These are phyloP conservation scores for Dactylonectria macrodidyma DNA, from an alignment of 2,329 filamentous ascomycete genomes.

Conservation along the genomic window DNA sequence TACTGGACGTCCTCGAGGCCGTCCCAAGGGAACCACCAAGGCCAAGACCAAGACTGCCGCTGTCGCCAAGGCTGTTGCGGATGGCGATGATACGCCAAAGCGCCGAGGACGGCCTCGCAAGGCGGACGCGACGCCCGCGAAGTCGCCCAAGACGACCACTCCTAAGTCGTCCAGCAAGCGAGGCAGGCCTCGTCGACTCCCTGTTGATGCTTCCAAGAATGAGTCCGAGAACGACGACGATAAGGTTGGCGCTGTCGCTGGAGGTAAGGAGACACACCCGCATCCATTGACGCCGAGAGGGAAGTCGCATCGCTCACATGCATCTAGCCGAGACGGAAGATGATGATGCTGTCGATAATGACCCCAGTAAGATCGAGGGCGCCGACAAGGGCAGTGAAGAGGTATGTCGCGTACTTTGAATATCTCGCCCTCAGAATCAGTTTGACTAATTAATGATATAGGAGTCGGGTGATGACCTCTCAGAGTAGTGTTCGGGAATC, in stretches of 20 bases:
- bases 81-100: constrained; percentile 38
- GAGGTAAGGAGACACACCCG: constrained; percentile 23
- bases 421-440: constrained; percentile 40
- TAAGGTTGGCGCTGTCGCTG: constrained; percentile 34
- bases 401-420: constrained; percentile 47
- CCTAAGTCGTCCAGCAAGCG: constrained; percentile 41
- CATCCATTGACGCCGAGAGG: constrained; percentile 18
- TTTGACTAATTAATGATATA: constrained; percentile 47
- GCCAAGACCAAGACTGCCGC: constrained; percentile 35
- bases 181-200: constrained; percentile 53
- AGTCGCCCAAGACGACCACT: constrained; percentile 34
- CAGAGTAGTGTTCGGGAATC: constrained; percentile 19
- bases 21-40: constrained; percentile 60
- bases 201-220: constrained; percentile 43
- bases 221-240: constrained; percentile 37
- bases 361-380: constrained; percentile 12
- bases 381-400: constrained; percentile 40
- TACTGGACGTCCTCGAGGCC: constrained; percentile 63
- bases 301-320: constrained; percentile 3
- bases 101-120: constrained; percentile 53
- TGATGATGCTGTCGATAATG: constrained; percentile 33
- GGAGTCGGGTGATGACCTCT: constrained; percentile 42
- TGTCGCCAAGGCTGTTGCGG: constrained; percentile 23
- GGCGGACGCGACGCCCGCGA: constrained; percentile 37
- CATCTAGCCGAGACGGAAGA: constrained; percentile 38